Evolutionary conservation across 78 protist genomes (phyloP).

Genomic region (Protostelium mycophagum): DNA sequence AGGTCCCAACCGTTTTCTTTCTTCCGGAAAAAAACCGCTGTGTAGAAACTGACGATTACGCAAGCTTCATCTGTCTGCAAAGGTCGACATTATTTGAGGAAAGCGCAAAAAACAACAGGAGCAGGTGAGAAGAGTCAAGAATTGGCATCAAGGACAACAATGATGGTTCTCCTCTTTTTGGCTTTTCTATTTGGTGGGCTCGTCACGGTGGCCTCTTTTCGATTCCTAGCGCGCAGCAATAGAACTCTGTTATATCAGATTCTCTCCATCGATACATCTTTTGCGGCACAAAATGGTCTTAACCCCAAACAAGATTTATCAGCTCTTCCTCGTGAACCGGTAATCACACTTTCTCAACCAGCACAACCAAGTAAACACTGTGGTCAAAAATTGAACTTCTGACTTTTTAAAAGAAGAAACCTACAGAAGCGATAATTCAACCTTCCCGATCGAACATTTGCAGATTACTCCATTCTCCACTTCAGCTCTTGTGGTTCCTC

Average conservation of each 20-base stretch:
- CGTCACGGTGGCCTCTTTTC: neutral
- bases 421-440: neutral
- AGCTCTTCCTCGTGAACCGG: too few relatives aligned
- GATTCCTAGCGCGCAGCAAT: neutral
- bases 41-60: too few relatives aligned
- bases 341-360: neutral
- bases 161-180: neutral
- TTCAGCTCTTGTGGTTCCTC: neutral
- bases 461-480: neutral
- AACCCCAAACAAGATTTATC: neutral
- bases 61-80: too few relatives aligned
- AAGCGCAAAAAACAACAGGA: too few relatives aligned
- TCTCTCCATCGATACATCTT: neutral
- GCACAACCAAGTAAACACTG: neutral
- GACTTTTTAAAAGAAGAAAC: neutral
- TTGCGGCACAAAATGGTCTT: neutral
- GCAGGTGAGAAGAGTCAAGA: too few relatives aligned
- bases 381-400: neutral
- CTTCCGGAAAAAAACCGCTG: too few relatives aligned
- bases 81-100: too few relatives aligned
- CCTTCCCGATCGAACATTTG: neutral
- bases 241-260: neutral
- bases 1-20: too few relatives aligned
- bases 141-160: too few relatives aligned
- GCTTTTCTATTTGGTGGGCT: neutral